Percentiles rank a stretch among this genome's conserved stretches.
phyloP scores from a whole-genome alignment of 495 filamentous ascomycete species.

The Mytilinidion resinicola region DNA sequence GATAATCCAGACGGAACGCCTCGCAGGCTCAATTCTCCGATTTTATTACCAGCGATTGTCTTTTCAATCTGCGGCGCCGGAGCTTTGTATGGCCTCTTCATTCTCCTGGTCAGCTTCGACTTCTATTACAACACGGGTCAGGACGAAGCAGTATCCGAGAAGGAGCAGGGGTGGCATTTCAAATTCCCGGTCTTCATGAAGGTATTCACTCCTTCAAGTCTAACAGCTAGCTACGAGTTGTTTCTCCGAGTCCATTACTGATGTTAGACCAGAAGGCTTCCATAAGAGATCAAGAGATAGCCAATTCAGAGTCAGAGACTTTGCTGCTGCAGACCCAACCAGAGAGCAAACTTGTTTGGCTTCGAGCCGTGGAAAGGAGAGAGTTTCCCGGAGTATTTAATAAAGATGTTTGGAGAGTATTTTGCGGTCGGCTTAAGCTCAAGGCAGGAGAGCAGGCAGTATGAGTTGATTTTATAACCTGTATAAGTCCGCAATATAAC shows the following conservation, averaged over 20 bases:
- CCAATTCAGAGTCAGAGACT: too few relatives aligned
- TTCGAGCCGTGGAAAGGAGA: neutral
- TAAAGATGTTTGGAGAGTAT: neutral
- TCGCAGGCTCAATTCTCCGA: neutral
- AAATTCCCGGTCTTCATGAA: neutral
- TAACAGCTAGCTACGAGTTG: neutral
- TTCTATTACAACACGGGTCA: neutral
- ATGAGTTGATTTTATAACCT: too few relatives aligned
- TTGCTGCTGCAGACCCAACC: too few relatives aligned
- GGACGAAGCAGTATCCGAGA: neutral
- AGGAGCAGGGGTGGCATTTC: neutral
- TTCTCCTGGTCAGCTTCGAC: neutral
- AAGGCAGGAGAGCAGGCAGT: too few relatives aligned
- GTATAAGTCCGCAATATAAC: too few relatives aligned
- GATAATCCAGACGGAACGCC: neutral
- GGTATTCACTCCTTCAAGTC: neutral
- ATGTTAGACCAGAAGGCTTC: neutral
- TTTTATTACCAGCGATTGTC: neutral
- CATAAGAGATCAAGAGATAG: neutral
- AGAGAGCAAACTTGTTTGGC: neutral
- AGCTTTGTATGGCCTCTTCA: neutral
- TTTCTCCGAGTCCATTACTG: neutral
- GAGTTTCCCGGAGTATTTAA: neutral
- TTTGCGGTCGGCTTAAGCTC: neutral
- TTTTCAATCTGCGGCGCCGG: neutral